Evolutionary conservation across 495 filamentous ascomycete genomes (phyloP), one percentile per base, ranked within the genome.

Genomic region (Amphirosellinia nigrospora): DNA sequence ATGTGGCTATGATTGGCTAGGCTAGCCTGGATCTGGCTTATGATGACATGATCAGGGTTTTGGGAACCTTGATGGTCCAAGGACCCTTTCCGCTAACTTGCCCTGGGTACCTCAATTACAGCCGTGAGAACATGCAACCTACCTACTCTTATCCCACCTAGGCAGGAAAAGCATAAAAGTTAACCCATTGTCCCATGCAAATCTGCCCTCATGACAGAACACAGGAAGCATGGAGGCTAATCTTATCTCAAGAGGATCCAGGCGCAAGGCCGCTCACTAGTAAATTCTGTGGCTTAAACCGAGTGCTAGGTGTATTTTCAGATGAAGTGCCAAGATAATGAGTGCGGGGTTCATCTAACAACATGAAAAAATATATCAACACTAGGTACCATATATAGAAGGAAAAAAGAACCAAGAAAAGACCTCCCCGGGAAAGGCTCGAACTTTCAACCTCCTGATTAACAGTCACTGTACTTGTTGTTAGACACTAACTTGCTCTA

Each of bases 1-100:
- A 19, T 30, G 61, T 1, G 16, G 36, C 23, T 28, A 15, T 66
- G 64, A 66, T 66, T 66, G 64, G 64, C 26, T 41, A 53, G 63
- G 63, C 32, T 53, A 46, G 11, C 6, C 19, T 30, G 21, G 23
- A 28, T n/a, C 41, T 50, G 50, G 61, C 41, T 21, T 38, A 50
- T 64, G 39, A 65, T 53, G 36, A 53, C 46, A 65, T 32, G 26
- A n/a, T n/a, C 63, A 32, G 41, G 46, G 11, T 7, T 38, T 39
- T 59, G 66, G 46, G 66, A n/a, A 69, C 66, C 66, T 62, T 69
- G 66, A 69, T 69, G 66, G 66, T 26, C n/a, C 4, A 61, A 53
- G 50, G 28, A 53, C 50, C 50, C 50, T 53, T 53, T n/a, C n/a
- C n/a, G n/a, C n/a, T n/a, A n/a, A 38, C 21, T 13, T 53, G 16